Evolutionary conservation across 306 rosid genomes (phyloP), one percentile per base, ranked within the genome.

Genomic region (Cicer yamashitae): DNA sequence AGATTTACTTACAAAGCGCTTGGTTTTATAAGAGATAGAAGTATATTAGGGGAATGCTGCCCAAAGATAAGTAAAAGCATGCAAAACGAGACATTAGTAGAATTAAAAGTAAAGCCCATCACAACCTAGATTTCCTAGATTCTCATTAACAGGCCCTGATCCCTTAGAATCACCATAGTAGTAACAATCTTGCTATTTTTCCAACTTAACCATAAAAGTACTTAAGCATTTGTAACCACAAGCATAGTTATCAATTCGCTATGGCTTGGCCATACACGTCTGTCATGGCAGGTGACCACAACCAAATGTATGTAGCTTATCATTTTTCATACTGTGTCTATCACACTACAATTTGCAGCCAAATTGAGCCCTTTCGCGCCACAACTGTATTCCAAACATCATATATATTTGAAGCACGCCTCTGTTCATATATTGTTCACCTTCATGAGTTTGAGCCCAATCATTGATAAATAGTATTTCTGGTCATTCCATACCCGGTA

Each of bases 171-270:
- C 20, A 56, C 39, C 44, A 40, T 67, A 34, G 61, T 30, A 67
- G 38, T 39, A 59, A 50, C 63, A 73, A 20, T 38, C 51, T 30
- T 45, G 62, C 15, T 18, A 70, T 40, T 30, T 46, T 15, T 40
- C 12, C 41, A 58, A 11, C 66, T 30, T 47, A 59, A 70, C 34
- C 18, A 38, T 45, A 45, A 64, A 52, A 65, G 39, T 43, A 65
- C 25, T 39, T 34, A 46, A 64, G 44, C 48, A 67, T 66, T 76
- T 54, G 22, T 61, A 41, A 40, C 40, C 51, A 25, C 48, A 67
- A 46, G 20, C 71, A n/a, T 62, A 13, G 7, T 62, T 37, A n/a
- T 38, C 68, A 38, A 6, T 25, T 40, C n/a, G 1, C 25, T 40
- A 8, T 64, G 37, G 8, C 37, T 3, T 34, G 8, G n/a, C 6